Percentiles rank a stretch among this genome's conserved stretches.
phyloP scores from a whole-genome alignment of 2,329 filamentous ascomycete genomes.

The Ophiocordyceps polyrhachis-furcata region DNA sequence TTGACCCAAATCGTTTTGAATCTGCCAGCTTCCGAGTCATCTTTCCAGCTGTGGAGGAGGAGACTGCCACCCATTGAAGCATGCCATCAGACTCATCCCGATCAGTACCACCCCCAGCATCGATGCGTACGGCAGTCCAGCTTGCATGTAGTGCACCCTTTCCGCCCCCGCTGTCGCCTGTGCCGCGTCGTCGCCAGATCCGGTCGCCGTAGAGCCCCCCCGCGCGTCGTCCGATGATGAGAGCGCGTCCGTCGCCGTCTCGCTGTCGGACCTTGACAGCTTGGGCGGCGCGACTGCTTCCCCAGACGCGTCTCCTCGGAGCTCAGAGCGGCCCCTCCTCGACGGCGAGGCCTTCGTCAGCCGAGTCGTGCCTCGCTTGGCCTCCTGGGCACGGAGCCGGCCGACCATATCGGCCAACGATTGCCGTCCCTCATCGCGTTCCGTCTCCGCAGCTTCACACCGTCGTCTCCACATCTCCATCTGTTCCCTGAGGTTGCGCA shows the following conservation, averaged over 20 bases:
- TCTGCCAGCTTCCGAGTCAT: slow-evolving; percentile 6
- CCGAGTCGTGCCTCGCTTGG: slow-evolving; percentile 23
- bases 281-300: neutral
- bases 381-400: slow-evolving; percentile 54
- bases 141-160: slow-evolving; percentile 21
- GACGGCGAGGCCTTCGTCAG: slow-evolving; percentile 21
- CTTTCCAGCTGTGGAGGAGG: slow-evolving; percentile 15
- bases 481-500: slow-evolving; percentile 63
- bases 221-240: slow-evolving; percentile 13
- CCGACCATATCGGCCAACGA: slow-evolving; percentile 77
- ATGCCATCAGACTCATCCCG: slow-evolving; percentile 71
- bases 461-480: slow-evolving; percentile 60
- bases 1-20: neutral
- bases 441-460: slow-evolving; percentile 64
- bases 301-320: slow-evolving; percentile 4
- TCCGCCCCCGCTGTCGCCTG: slow-evolving; percentile 19
- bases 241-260: slow-evolving; percentile 3
- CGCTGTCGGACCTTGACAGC: neutral
- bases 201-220: slow-evolving; percentile 25
- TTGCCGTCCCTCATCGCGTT: slow-evolving; percentile 52
- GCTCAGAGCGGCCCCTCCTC: slow-evolving; percentile 4
- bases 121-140: slow-evolving; percentile 56
- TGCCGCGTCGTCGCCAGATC: slow-evolving; percentile 30
- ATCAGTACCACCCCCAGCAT: slow-evolving; percentile 68
- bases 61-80: slow-evolving; percentile 63